Evolutionary conservation across 352 stramenopile genomes (phyloP), one percentile per base, ranked within the genome.

Genomic region (Phytophthora tubulina): DNA sequence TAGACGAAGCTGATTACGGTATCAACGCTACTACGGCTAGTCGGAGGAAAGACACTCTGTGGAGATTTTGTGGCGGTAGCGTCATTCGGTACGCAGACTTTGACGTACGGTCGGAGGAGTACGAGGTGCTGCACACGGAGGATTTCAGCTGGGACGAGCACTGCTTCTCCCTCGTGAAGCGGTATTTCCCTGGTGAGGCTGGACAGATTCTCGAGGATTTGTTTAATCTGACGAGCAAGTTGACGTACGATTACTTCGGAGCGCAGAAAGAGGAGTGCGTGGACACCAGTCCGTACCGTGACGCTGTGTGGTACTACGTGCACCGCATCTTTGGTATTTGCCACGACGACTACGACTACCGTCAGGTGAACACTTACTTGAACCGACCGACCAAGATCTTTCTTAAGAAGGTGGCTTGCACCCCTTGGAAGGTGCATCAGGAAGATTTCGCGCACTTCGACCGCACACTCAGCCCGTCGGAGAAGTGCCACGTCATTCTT

Each of bases 91-190:
- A 96, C 54, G 76, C 81, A 1, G 90, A 96, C 75, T 96, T 96
- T 75, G 88, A 96, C 71, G 87, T 96, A n/a, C 80, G 81, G 27
- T 94, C 88, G 1, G 63, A 81, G 45, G 83, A 91, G 39, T 95
- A 96, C 59, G 83, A 86, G 42, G 86, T 96, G 63, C 73, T 96
- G 32, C 88, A 96, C 63, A 96, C 90, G 15, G 88, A 96, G 54
- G 90, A 96, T 63, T 96, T 96, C 67, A 93, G 85, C 68, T 96
- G 90, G 90, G 90, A 94, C 56, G 88, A 96, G 68, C 90, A 96
- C 63, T 93, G 88, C 59, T 96, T 96, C 71, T 93, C 90, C 31
- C 84, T 96, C 35, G 85, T 96, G 35, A 88, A 86, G 52, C 81
- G 88, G 6, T 96, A 96, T 78, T 96, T 93, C 70, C 87, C 87